Evolutionary conservation across 1,139 yeast species (phyloP), one percentile per base, ranked within the genome.

Genomic region (Candida tropicalis): DNA sequence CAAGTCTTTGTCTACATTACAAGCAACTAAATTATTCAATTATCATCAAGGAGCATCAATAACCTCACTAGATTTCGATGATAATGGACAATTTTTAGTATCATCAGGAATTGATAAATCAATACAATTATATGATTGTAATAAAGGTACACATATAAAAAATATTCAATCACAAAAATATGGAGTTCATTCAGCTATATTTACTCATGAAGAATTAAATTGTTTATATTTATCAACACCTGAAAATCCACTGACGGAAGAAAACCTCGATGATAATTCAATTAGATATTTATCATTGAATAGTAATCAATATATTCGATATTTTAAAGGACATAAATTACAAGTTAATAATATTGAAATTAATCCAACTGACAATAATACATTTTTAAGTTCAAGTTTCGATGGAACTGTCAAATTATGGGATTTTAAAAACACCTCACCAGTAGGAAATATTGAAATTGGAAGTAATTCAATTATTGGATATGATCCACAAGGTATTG

Each of bases 181-280:
- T 55, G 99, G 99, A 0, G 89, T 91, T 45, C 90, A 88, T 57
- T 66, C 88, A 34, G 97, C 97, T 2, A 73, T 82, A 39, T 93
- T 93, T 62, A 84, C 97, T 0, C 96, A 89, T 56, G 75, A 78
- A 37, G 84, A 82, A 35, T 75, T 81, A 44, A 82, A 85, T 52
- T 84, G 95, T 56, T 70, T 93, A 4, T 89, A 87, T 58, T 91
- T 96, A 1, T 86, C 97, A 3, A 88, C 98, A 0, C 76, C 77
- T 2, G 55, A 39, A 26, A 55, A 4, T 54, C 9, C 46, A 48
- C 4, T 59, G 56, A 13, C 58, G n/a, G 82, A 57, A 29, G 84
- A 87, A 51, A 82, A 91, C 57, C 85, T 4, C 2, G 23, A 18
- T 11, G n/a, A 18, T 6, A 22, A 31, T 20, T 18, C 85, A 38